These are phyloP conservation scores for Neurospora pannonica DNA, from an alignment of 495 filamentous ascomycete genomes.

Conservation along the genomic window DNA sequence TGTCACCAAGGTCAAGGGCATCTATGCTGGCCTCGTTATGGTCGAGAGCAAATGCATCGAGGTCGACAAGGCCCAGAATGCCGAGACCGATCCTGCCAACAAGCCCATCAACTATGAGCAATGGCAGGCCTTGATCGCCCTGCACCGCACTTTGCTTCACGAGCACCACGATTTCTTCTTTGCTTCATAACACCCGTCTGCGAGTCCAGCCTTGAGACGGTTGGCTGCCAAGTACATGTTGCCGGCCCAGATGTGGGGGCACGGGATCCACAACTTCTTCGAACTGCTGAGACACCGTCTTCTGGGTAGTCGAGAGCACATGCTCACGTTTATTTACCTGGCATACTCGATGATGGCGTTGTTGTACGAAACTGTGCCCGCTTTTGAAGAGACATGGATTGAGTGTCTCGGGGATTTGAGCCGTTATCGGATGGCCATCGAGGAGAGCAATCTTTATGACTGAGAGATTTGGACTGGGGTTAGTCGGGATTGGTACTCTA, in stretches of 20 bases:
- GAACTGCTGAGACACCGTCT: constrained; percentile 61
- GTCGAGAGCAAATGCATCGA: constrained; percentile 73
- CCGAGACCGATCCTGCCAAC: constrained; percentile 26
- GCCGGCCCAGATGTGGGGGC: constrained; percentile 69
- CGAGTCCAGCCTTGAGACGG: constrained; percentile 46
- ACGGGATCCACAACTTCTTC: constrained; percentile 57
- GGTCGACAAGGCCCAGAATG: constrained; percentile 51
- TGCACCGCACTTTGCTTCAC: constrained; percentile 60
- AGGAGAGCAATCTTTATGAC: constrained; percentile 60
- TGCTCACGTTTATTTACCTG: constrained; percentile 72
- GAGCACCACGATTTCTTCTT: constrained; percentile 75
- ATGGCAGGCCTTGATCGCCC: constrained; percentile 62
- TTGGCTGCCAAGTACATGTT: constrained; percentile 65
- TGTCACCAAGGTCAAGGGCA: constrained; percentile 58
- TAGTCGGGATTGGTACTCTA: constrained; percentile 70
- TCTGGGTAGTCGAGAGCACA: constrained; percentile 63
- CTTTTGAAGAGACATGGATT: constrained; percentile 79
- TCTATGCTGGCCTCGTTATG: constrained; percentile 68
- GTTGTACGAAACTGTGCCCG: constrained; percentile 62
- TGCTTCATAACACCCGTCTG: constrained; percentile 63
- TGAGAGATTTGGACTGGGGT: constrained; percentile 71
- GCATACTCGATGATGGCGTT: constrained; percentile 76
- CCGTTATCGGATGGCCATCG: constrained; percentile 58
- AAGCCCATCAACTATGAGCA: constrained; percentile 47
- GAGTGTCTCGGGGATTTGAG: constrained; percentile 78